These are phyloP conservation scores for Vitis hybrid DNA, from an alignment of 177 flowering plant species.

Conservation along the genomic window DNA sequence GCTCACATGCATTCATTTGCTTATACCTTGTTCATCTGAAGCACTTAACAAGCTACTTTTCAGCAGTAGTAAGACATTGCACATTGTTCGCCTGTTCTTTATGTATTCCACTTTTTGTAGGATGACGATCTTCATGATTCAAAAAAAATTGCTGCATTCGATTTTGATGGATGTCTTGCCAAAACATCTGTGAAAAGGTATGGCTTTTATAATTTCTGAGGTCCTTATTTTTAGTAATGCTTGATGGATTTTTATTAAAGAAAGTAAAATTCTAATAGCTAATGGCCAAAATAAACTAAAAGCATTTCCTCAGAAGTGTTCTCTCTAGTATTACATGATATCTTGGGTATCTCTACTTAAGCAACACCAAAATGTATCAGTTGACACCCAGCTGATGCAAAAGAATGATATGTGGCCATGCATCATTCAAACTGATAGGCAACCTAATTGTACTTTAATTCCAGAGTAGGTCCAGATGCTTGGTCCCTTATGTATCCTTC, in stretches of 20 bases:
- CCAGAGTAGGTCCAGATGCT: constrained; percentile 85
- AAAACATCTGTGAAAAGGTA: constrained; percentile 80
- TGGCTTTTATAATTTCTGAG: too few species aligned
- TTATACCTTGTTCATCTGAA: neutral
- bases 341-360: too few species aligned
- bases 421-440: neutral
- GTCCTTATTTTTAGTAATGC: neutral
- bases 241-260: neutral
- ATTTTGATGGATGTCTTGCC: constrained; percentile 97
- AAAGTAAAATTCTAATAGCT: neutral
- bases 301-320: neutral
- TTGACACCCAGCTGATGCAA: too few species aligned
- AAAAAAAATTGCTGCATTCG: constrained; percentile 91
- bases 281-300: neutral
- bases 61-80: neutral
- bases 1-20: neutral
- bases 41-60: neutral
- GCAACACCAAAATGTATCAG: too few species aligned
- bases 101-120: constrained; percentile 31
- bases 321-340: too few species aligned
- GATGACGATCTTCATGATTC: constrained; percentile 83
- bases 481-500: constrained; percentile 93
- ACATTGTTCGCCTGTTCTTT: constrained; percentile 6
- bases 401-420: too few species aligned
- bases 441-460: constrained; percentile 16